Base-by-base conservation (phyloP, 1,284 basidiomycete genomes). In the Schizophyllum commune region DNA sequence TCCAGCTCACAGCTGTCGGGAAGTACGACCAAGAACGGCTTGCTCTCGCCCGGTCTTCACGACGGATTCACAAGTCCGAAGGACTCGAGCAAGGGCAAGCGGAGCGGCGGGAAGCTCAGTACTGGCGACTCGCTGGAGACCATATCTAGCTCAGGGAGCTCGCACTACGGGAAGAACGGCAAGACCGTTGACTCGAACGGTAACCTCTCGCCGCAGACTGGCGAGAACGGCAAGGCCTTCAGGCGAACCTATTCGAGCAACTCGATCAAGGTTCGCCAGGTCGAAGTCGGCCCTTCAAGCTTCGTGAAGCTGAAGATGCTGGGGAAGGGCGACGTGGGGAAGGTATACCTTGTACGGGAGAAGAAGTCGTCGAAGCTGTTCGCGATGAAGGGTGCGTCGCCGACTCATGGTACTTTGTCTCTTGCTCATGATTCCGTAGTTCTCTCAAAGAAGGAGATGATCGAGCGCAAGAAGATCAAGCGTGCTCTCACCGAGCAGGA, bases 401-500 rank as follows among this genome's bases (percentile, higher is more conserved):
- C 53, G 57, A 57, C 61, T 22, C 55, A 33, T 54, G 3, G 11
- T 60, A 11, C 17, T 17, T 47, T 52, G 52, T 61, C 61, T 53
- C 61, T 60, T 61, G 62, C 65, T 65, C 63, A 64, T 61, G 39
- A 65, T 64, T 68, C 61, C 69, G 67, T 75, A 94, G 95, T 98
- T 19, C 79, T 98, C 56, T 96, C 92, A 58, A 98, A 98, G 79
- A 92, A 91, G 80, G 95, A 98, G 79, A 97, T 98, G 95, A 94
- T 98, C 75, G 92, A 96, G 77, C 86, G 95, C 68, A 96, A 96
- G 80, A 98, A 98, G 81, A 96, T 98, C 78, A 97, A 98, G 75
- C 88, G 95, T 64, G 95, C 95, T 15, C 74, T 98, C 67, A 96
- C 95, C 7, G 95, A 98, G 76, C 95, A 97, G 77, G 96, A 97